phyloP scores from a whole-genome alignment of 179 eudicot genomes.

The Drosera spatulata region DNA sequence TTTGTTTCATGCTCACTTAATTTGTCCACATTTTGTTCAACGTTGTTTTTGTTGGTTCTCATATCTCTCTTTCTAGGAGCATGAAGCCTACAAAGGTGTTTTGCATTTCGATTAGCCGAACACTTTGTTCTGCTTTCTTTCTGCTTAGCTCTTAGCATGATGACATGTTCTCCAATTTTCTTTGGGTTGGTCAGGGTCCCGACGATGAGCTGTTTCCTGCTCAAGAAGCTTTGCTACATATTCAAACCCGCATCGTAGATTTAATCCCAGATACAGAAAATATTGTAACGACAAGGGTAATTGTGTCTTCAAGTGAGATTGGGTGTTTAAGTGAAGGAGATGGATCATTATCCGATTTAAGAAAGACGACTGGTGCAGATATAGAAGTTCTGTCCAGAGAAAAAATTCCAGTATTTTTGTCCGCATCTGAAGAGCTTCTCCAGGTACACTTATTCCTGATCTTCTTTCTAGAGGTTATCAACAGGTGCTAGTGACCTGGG shows the following conservation, averaged over 20 bases:
- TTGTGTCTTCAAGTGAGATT: conserved; percentile 57
- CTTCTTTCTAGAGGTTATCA: neutral
- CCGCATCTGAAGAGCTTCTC: conserved; percentile 52
- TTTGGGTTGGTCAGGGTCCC: conserved; percentile 56
- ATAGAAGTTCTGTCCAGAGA: conserved; percentile 69
- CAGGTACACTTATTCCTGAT: conserved; percentile 40
- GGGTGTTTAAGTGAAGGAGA: conserved; percentile 56
- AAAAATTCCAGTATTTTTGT: conserved; percentile 52
- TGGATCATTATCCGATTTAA: conserved; percentile 52
- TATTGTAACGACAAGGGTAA: conserved; percentile 73
- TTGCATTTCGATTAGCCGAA: neutral
- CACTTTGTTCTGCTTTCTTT: neutral
- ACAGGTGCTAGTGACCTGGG: too few species aligned
- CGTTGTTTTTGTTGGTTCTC: too few species aligned
- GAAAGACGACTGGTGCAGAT: conserved; percentile 64
- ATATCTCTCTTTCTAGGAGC: neutral
- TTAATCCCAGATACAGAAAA: conserved; percentile 74
- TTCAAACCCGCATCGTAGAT: conserved; percentile 87
- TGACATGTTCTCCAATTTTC: conserved; percentile 16
- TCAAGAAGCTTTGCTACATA: conserved; percentile 95
- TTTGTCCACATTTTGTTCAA: too few species aligned
- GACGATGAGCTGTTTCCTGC: conserved; percentile 98
- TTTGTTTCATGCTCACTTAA: too few species aligned
- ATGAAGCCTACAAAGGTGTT: neutral
- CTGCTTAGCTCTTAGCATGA: neutral